Percentiles rank a stretch among this genome's conserved stretches.
phyloP scores from a whole-genome alignment of 768 basidiomycete species.

The Hortiboletus campestris region DNA sequence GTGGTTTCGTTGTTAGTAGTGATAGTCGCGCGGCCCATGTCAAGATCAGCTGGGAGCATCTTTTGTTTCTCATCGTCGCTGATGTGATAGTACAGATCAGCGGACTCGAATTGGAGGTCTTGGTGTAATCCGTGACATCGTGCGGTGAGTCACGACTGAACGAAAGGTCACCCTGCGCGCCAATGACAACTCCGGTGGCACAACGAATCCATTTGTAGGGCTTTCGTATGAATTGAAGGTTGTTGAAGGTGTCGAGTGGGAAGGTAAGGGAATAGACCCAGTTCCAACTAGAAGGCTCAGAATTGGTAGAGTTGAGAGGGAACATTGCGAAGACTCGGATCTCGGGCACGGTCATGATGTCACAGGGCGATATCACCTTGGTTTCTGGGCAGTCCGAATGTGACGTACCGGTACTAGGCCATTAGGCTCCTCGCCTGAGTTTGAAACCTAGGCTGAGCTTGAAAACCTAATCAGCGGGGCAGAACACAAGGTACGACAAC shows the following conservation, averaged over 20 bases:
- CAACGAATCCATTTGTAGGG: slow-evolving; percentile 8
- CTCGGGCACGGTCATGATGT: not conserved
- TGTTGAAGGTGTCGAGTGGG: not conserved
- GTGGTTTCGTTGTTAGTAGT: not conserved
- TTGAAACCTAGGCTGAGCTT: too few relatives aligned
- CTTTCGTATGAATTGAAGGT: not conserved
- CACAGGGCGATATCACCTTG: too few relatives aligned
- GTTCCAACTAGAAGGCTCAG: not conserved
- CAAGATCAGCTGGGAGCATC: slow-evolving; percentile 2
- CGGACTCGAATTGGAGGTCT: not conserved
- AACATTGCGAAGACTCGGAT: not conserved
- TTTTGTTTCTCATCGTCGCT: not conserved
- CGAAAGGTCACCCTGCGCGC: slow-evolving; percentile 1
- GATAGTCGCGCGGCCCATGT: not conserved
- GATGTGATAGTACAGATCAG: slow-evolving; percentile 4
- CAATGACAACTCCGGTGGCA: slow-evolving; percentile 1
- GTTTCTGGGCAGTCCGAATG: too few relatives aligned
- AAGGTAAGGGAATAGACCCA: slow-evolving; percentile 4
- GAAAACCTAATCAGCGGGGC: too few relatives aligned
- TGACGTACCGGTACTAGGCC: too few relatives aligned
- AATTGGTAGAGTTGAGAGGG: not conserved
- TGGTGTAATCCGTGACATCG: not conserved
- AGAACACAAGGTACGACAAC: too few relatives aligned
- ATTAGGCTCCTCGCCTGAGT: too few relatives aligned
- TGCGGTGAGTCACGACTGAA: not conserved